Conservation (phyloP, 2,329 filamentous ascomycete genomes). For the Penicillium hordei region DNA sequence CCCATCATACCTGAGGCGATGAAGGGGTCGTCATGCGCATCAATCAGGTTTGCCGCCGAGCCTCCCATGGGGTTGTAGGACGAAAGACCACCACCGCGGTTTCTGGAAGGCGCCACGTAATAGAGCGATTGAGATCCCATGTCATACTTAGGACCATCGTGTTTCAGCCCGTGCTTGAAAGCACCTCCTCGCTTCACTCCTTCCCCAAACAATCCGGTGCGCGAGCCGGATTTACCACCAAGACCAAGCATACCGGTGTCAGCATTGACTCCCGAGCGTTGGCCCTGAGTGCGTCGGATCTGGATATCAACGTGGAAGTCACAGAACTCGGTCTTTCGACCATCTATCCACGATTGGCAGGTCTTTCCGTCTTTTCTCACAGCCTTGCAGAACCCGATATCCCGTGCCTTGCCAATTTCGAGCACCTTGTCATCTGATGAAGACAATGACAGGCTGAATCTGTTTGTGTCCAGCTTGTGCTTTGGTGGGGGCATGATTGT, state of each 20-base stretch:
- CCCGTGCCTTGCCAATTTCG: conserved; percentile 79
- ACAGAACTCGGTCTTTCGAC: conserved; percentile 83
- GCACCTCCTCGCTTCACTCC: conserved; percentile 2
- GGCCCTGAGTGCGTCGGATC: conserved; percentile 66
- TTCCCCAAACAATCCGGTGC: conserved; percentile 43
- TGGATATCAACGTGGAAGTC: conserved; percentile 88
- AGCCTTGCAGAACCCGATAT: conserved; percentile 84
- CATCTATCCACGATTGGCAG: conserved; percentile 84
- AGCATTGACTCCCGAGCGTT: conserved; percentile 76
- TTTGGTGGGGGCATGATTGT: conserved; percentile 83
- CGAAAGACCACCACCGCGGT: conserved; percentile 14
- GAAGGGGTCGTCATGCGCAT: conserved; percentile 46
- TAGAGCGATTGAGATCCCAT: conserved; percentile 45
- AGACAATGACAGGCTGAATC: conserved; percentile 81
- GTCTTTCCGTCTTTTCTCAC: conserved; percentile 78
- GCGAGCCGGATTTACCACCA: conserved; percentile 40
- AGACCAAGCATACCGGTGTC: conserved; percentile 56
- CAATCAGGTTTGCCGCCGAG: conserved; percentile 44
- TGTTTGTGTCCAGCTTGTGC: conserved; percentile 71
- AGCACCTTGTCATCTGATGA: conserved; percentile 86
- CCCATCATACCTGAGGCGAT: conserved; percentile 40
- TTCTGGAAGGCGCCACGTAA: conserved; percentile 43
- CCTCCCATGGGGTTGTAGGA: conserved; percentile 29
- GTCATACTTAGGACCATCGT: conserved; percentile 43
- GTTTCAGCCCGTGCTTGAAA: conserved; percentile 31